These are phyloP conservation scores for Delphinella strobiligena DNA, from an alignment of 2,329 filamentous ascomycete genomes.

Conservation along the genomic window DNA sequence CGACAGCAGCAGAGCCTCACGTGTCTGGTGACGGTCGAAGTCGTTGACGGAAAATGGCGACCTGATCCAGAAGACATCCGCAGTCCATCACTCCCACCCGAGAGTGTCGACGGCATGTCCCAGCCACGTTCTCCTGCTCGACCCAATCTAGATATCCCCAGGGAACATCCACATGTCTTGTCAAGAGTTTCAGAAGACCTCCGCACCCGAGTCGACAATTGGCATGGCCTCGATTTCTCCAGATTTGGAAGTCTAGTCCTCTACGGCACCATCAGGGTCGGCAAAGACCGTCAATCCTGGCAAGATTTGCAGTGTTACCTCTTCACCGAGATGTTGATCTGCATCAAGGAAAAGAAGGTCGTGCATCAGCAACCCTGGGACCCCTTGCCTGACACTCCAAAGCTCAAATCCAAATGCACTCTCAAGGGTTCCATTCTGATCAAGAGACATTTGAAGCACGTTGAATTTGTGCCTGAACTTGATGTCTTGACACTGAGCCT, in stretches of 20 bases:
- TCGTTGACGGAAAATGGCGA: conserved; percentile 83
- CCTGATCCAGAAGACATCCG: conserved; percentile 70
- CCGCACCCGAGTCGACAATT: conserved; percentile 84
- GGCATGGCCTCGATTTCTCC: conserved; percentile 90
- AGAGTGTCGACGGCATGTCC: conserved; percentile 4
- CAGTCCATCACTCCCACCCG: conserved; percentile 31
- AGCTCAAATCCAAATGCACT: conserved; percentile 62
- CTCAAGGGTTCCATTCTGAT: conserved; percentile 96
- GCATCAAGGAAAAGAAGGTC: conserved; percentile 91
- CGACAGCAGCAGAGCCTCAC: conserved; percentile 91
- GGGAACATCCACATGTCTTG: conserved; percentile 50
- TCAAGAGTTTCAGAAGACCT: conserved; percentile 80
- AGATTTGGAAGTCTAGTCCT: conserved; percentile 86
- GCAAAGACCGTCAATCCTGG: conserved; percentile 93
- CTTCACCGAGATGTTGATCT: conserved; percentile 98
- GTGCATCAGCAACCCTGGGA: conserved; percentile 49
- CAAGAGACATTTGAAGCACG: conserved; percentile 91
- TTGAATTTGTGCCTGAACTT: conserved; percentile 45
- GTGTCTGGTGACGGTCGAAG: conserved; percentile 86
- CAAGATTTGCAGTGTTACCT: conserved; percentile 95
- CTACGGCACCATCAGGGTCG: conserved; percentile 81
- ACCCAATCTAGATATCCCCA: conserved; percentile 4
- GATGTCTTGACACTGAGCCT: conserved; percentile 21
- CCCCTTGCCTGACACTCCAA: conserved; percentile 24
- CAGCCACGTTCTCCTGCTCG: conserved; percentile 6